Percentiles rank a stretch among this genome's conserved stretches.
Conservation (phyloP, 2,329 filamentous ascomycete species). For the Metarhizium brunneum region DNA sequence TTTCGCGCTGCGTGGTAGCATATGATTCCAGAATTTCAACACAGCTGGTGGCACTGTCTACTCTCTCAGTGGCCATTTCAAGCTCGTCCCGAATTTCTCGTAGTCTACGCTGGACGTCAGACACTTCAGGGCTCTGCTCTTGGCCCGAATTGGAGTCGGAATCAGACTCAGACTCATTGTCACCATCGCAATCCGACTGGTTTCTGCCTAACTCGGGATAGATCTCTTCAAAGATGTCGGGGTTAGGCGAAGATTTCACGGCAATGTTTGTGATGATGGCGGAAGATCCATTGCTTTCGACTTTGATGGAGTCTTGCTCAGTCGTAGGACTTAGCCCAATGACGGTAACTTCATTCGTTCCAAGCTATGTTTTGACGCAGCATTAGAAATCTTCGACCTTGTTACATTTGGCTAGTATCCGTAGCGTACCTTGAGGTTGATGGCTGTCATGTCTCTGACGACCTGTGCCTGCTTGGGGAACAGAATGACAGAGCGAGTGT, state of each 20-base stretch:
- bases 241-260: slow-evolving; percentile 45
- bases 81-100: slow-evolving; percentile 15
- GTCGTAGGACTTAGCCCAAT: slow-evolving; percentile 44
- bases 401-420: no score
- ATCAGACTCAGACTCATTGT: slow-evolving; percentile 12
- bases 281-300: slow-evolving; percentile 46
- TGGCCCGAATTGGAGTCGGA: slow-evolving; percentile 18
- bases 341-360: slow-evolving; percentile 49
- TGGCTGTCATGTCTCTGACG: slow-evolving; percentile 47
- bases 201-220: slow-evolving; percentile 33
- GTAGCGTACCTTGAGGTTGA: slow-evolving; percentile 23
- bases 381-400: no score
- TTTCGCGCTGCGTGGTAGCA: slow-evolving; percentile 12
- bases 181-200: slow-evolving; percentile 14
- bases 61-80: slow-evolving; percentile 10
- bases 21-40: slow-evolving; percentile 32
- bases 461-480: slow-evolving; percentile 54
- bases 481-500: slow-evolving; percentile 54
- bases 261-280: slow-evolving; percentile 49
- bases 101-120: slow-evolving; percentile 19
- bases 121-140: slow-evolving; percentile 3
- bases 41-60: slow-evolving; percentile 21
- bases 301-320: slow-evolving; percentile 50
- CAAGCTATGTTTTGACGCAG: slow-evolving; percentile 26
- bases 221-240: slow-evolving; percentile 42